A percentile compares a stretch with the other conserved stretches of the same genome.
Evolutionary conservation across 352 stramenopile genomes (phyloP).

Genomic region (Globisporangium takayamanum): DNA sequence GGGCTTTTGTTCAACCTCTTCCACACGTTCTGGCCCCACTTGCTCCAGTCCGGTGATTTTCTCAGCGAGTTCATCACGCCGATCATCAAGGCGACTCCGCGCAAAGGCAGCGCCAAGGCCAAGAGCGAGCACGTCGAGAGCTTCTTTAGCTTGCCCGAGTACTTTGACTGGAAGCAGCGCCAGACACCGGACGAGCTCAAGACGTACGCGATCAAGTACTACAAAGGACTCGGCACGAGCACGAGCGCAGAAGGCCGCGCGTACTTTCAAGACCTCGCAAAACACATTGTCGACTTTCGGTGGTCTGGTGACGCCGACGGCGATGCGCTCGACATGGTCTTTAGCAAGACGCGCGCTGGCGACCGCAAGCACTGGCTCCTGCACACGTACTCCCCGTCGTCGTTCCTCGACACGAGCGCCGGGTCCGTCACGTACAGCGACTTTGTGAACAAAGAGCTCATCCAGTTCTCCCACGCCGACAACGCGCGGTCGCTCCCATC

Average conservation of each 20-base stretch:
- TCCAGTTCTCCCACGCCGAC: conserved; percentile 97
- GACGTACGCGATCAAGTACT: conserved; percentile 98
- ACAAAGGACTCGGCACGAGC: conserved; percentile 98
- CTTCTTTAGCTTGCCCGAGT: conserved; percentile 98
- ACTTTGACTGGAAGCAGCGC: conserved; percentile 92
- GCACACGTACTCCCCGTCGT: conserved; percentile 76
- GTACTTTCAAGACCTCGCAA: conserved; percentile 96
- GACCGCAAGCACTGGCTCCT: conserved; percentile 97
- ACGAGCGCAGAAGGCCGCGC: conserved; percentile 96
- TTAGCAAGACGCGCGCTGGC: conserved; percentile 94
- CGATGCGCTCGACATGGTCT: conserved; percentile 98
- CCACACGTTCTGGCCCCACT: conserved; percentile 97
- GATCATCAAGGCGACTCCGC: conserved; percentile 95
- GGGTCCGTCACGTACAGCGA: conserved; percentile 90
- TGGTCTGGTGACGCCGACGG: conserved; percentile 66
- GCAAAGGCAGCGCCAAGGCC: conserved; percentile 20
- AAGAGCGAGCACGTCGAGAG: conserved; percentile 51
- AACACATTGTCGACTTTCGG: conserved; percentile 92
- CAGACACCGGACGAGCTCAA: conserved; percentile 48
- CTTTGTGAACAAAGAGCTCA: conserved; percentile 99
- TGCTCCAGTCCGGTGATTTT: conserved; percentile 94
- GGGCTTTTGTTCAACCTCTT: conserved; percentile 99
- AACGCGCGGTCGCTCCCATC: conserved; percentile 95
- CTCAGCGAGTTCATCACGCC: conserved; percentile 99
- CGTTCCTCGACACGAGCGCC: conserved; percentile 91